phyloP scores from a whole-genome alignment of 2,329 filamentous ascomycete species.

The Trichoderma afroharzianum region DNA sequence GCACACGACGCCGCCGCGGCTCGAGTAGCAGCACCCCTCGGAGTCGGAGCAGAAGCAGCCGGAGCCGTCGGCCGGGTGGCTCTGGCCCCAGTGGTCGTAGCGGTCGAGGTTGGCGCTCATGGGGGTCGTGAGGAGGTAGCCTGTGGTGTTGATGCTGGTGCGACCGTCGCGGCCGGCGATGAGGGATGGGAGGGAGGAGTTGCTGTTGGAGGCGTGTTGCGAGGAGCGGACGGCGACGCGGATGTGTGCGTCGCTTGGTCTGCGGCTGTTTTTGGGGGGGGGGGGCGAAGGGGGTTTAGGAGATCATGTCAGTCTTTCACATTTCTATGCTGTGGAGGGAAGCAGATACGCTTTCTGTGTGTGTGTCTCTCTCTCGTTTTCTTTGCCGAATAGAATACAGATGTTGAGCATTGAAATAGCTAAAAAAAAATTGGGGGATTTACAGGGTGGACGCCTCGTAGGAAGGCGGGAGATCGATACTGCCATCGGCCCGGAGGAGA shows the following conservation, averaged over 20 bases:
- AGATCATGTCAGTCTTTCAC: neutral
- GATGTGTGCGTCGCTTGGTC: slow-evolving; percentile 12
- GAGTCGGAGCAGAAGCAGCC: neutral
- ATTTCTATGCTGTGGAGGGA: neutral
- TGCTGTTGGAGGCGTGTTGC: neutral
- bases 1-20: slow-evolving; percentile 14
- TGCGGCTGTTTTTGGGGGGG: neutral
- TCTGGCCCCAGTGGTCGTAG: neutral
- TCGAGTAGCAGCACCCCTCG: slow-evolving; percentile 20
- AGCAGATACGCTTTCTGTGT: neutral
- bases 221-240: slow-evolving; percentile 9
- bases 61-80: neutral
- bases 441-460: slow-evolving; percentile 14
- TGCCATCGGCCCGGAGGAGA: neutral
- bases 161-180: neutral
- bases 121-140: slow-evolving; percentile 7
- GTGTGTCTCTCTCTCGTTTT: neutral
- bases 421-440: neutral
- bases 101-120: neutral
- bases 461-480: slow-evolving; percentile 5
- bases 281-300: neutral
- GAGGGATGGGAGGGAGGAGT: neutral
- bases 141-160: slow-evolving; percentile 8
- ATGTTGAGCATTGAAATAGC: neutral
- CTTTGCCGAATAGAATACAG: neutral